Evolutionary conservation across 2,329 filamentous ascomycete genomes (phyloP).

Genomic region (Pseudocercospora pini-densiflorae): DNA sequence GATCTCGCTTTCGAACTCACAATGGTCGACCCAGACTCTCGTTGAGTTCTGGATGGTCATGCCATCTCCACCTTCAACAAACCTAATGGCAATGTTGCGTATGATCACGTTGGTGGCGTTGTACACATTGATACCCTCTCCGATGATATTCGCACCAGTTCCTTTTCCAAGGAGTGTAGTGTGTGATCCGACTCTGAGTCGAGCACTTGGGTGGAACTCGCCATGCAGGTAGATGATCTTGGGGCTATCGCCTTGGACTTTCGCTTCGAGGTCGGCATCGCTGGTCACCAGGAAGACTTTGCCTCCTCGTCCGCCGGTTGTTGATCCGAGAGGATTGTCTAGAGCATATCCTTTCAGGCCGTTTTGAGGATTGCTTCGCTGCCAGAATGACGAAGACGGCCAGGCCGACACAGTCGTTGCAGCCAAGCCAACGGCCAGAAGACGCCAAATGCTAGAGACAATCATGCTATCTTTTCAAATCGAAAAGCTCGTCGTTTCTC

Average conservation of each 20-base stretch:
- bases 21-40: conserved; percentile 55
- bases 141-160: conserved; percentile 42
- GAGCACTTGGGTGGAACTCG: conserved; percentile 47
- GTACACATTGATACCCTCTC: conserved; percentile 44
- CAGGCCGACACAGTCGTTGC: neutral
- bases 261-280: conserved; percentile 48
- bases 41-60: conserved; percentile 53
- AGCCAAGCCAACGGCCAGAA: neutral
- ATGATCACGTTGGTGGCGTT: conserved; percentile 48
- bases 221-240: conserved; percentile 52
- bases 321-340: conserved; percentile 36
- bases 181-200: conserved; percentile 53
- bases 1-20: conserved; percentile 53
- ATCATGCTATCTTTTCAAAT: neutral
- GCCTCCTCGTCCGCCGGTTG: conserved; percentile 46
- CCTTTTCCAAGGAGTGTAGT: conserved; percentile 50
- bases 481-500: too few relatives aligned
- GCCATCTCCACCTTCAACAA: conserved; percentile 48
- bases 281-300: conserved; percentile 42
- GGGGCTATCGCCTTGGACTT: conserved; percentile 48
- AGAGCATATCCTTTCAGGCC: conserved; percentile 29
- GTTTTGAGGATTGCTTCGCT: neutral
- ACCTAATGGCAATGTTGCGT: conserved; percentile 43
- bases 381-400: neutral
- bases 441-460: neutral